Evolutionary conservation across 495 filamentous ascomycete species (phyloP), one percentile per base, ranked within the genome.

Genomic region (Schizothecium vesticola): DNA sequence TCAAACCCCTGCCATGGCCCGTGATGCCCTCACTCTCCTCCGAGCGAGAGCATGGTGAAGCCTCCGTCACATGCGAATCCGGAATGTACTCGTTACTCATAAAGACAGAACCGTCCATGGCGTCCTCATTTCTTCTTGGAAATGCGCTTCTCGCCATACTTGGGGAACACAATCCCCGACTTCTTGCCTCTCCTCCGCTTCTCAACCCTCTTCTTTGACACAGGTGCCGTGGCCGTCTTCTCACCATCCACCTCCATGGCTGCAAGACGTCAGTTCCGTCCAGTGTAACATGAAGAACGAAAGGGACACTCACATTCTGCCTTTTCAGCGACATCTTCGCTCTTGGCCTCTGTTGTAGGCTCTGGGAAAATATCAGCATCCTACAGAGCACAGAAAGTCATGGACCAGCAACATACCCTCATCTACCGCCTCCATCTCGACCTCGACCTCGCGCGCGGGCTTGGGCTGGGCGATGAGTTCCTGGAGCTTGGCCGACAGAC

Each of bases 401-500:
- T 36, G 4, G 57, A 25, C 9, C 13, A n/a, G 26, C 19, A 56
- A 70, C 72, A 5, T 29, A 73, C 74, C 70, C 24, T 74, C 72
- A 8, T 68, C 66, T 23, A 60, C 69, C 1, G 33, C 25, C 31
- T 75, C 69, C 73, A 78, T 82, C 73, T 81, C 80, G 16, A 76
- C 75, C 73, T 81, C 80, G 19, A 75, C 75, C 56, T 79, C 80
- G 12, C 67, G 67, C 68, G 76, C 71, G 43, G 84, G 81, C 70
- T 87, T 90, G 25, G 91, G 88, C 74, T 91, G 86, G 19, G 87
- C 80, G 12, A 88, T 89, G 66, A 95, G 76, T 72, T 93, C 90
- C 70, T 92, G 81, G 23, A 96, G 81, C 75, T 92, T 96, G 62
- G 90, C 89, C 2, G 91, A 90, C 19, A 97, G 85, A 71, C 93